A percentile compares a stretch with the other conserved stretches of the same genome.
Conservation (phyloP, 2,329 filamentous ascomycete species). For the Dactylellina sp. region DNA sequence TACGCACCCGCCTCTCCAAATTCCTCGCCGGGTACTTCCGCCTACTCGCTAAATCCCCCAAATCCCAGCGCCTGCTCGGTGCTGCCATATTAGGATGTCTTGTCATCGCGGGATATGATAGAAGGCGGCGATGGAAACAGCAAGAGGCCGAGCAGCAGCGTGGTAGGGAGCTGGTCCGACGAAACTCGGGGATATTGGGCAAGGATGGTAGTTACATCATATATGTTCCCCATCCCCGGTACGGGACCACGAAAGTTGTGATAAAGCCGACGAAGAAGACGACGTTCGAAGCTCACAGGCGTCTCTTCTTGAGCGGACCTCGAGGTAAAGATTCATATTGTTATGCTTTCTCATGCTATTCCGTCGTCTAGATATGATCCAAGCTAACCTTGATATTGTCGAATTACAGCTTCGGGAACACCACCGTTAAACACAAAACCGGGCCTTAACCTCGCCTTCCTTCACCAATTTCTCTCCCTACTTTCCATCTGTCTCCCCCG, state of each 20-base stretch:
- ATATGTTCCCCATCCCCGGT: conserved; percentile 41
- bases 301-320: conserved; percentile 92
- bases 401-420: conserved; percentile 69
- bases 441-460: conserved; percentile 91
- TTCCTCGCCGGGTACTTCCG: conserved; percentile 73
- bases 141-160: conserved; percentile 78
- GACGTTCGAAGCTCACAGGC: conserved; percentile 94
- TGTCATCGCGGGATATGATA: conserved; percentile 80
- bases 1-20: conserved; percentile 74
- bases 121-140: conserved; percentile 78
- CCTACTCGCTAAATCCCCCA: conserved; percentile 71
- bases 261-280: conserved; percentile 90
- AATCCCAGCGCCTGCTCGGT: conserved; percentile 79
- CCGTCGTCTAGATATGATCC: conserved; percentile 63
- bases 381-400: neutral
- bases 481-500: conserved; percentile 98
- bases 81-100: conserved; percentile 81
- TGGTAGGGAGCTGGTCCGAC: conserved; percentile 81
- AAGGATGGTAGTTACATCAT: conserved; percentile 72
- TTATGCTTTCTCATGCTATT: conserved; percentile 65
- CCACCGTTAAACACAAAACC: conserved; percentile 92
- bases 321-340: conserved; percentile 73
- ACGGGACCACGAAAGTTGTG: conserved; percentile 83
- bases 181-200: conserved; percentile 91
- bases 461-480: conserved; percentile 95